Conservation (phyloP, 495 filamentous ascomycete genomes). For the Penicillium pancosmium region DNA sequence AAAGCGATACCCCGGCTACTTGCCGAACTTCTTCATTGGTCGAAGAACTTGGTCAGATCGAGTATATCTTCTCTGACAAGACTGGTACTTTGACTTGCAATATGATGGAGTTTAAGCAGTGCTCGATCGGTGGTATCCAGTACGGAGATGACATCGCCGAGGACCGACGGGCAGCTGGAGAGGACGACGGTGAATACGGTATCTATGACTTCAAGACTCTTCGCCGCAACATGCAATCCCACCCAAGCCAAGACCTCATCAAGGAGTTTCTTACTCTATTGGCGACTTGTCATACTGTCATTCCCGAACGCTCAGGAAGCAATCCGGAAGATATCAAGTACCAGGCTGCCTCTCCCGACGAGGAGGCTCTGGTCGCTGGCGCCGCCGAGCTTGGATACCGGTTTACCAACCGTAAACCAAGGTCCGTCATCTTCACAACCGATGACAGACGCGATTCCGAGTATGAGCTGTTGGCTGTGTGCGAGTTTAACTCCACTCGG, state of each 20-base stretch:
- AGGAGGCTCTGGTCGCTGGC: constrained; percentile 94
- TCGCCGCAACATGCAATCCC: constrained; percentile 69
- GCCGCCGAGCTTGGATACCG: constrained; percentile 82
- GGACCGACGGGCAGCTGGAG: constrained; percentile 76
- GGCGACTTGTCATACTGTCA: constrained; percentile 95
- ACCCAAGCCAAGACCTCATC: constrained; percentile 69
- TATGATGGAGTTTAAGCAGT: constrained; percentile 98
- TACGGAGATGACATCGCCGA: constrained; percentile 94
- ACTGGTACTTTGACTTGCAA: constrained; percentile 99
- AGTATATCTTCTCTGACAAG: constrained; percentile 99
- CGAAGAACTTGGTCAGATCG: constrained; percentile 96
- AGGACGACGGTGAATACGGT: constrained; percentile 76
- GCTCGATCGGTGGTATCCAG: constrained; percentile 87
- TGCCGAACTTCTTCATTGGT: constrained; percentile 96
- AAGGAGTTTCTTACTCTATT: constrained; percentile 89
- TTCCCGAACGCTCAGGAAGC: constrained; percentile 81
- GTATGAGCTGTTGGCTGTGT: constrained; percentile 92
- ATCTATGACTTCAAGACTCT: constrained; percentile 87
- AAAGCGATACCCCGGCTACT: constrained; percentile 91
- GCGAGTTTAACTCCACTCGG: constrained; percentile 97
- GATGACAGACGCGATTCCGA: constrained; percentile 70
- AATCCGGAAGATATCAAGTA: constrained; percentile 87
- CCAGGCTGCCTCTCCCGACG: constrained; percentile 96
- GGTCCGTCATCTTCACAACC: constrained; percentile 77
- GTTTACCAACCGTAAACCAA: constrained; percentile 88